phyloP scores from a whole-genome alignment of 2,329 filamentous ascomycete species.

The Aspergillus fijiensis region DNA sequence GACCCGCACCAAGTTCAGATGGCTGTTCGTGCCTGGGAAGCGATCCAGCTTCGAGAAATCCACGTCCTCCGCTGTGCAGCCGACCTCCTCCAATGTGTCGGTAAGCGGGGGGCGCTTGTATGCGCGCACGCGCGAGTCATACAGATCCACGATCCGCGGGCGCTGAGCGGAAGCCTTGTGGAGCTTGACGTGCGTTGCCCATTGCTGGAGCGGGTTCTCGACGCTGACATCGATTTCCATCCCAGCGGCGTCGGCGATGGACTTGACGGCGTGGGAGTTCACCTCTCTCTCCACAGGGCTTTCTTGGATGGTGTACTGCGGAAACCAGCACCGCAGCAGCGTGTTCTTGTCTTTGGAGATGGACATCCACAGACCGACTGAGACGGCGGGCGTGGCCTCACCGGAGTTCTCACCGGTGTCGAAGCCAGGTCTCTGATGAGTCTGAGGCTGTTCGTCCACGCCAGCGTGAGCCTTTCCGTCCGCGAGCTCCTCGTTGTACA shows the following conservation, averaged over 20 bases:
- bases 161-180: conserved; percentile 27
- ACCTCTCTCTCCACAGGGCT: conserved; percentile 43
- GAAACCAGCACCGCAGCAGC: conserved; percentile 70
- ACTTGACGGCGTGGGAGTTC: conserved; percentile 66
- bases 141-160: conserved; percentile 39
- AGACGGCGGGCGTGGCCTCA: conserved; percentile 31
- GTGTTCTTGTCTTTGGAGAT: conserved; percentile 60
- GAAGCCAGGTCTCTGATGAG: conserved; percentile 21
- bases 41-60: conserved; percentile 37
- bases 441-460: conserved; percentile 7
- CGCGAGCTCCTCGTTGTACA: conserved; percentile 86
- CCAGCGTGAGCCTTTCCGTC: conserved; percentile 37
- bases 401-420: conserved; percentile 22
- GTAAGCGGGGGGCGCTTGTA: conserved; percentile 42
- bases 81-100: conserved; percentile 32
- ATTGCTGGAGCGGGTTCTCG: conserved; percentile 57
- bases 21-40: conserved; percentile 42
- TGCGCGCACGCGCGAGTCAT: conserved; percentile 41
- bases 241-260: conserved; percentile 48
- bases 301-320: conserved; percentile 43
- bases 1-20: conserved; percentile 65
- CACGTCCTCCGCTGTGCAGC: conserved; percentile 30
- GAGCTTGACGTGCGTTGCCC: conserved; percentile 45
- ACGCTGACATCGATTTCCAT: conserved; percentile 71
- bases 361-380: conserved; percentile 41